Evolutionary conservation across 148 eudicot species (phyloP), one percentile per base, ranked within the genome.

Genomic region (Spergularia bocconei): DNA sequence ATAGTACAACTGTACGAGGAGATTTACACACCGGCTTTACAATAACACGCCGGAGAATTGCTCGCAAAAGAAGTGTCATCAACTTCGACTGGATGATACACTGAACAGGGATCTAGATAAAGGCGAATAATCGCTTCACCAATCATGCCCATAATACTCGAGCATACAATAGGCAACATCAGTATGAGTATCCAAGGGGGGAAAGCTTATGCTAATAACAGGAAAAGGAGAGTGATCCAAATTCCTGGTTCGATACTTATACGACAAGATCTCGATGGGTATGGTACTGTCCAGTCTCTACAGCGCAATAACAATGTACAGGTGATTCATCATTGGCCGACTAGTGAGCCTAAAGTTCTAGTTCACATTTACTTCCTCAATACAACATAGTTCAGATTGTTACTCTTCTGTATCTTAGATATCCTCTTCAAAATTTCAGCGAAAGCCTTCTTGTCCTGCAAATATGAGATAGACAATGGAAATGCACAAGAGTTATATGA

Each of bases 381-480:
- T 44, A 93, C 95, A 3, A 91, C 93, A 70, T 79, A 91, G 70
- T 67, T 88, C 48, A 82, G 77, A 51, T 89, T 96, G 61, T 87
- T 88, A 6, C 84, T 88, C 85, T 91, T 93, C 81, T 87, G 93
- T 72, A 93, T 91, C 77, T 84, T 93, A 41, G 98, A 91, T 48
- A 93, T 93, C 84, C 90, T 86, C 84, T 90, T 89, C 76, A 93
- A 63, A 51, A 90, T 86, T 11, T 84, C 95, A 2, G 98, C 97
- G 79, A 93, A 93, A 39, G 97, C 98, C 75, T 82, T 85, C 87
- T 93, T 93, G 82, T 93, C 98, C 98, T 93, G 88, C 86, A 77
- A 19, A 59, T 47, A 72, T 8, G 29, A 44, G 29, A 17, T 44
- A 13, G 11, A 33, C 59, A 57, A 39, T 25, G 56, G 60, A 16